A percentile compares a stretch with the other conserved stretches of the same genome.
These are phyloP conservation scores for Globisporangium nunn DNA, from an alignment of 352 stramenopile genomes.

Conservation along the genomic window DNA sequence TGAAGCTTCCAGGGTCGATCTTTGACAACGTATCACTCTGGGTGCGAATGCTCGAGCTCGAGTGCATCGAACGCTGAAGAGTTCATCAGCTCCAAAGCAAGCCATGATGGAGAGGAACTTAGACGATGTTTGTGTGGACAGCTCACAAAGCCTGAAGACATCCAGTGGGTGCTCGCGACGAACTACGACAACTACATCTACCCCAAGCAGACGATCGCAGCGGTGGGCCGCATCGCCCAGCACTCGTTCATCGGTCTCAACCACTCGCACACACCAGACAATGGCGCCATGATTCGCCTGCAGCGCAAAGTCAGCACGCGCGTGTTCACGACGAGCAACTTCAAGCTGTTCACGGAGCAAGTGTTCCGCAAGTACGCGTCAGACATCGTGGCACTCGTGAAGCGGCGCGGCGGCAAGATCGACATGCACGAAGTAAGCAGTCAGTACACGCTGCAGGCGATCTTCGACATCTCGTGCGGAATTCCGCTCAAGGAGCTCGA, in stretches of 20 bases:
- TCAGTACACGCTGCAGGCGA: not conserved
- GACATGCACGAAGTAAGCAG: not conserved
- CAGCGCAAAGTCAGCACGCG: conserved; percentile 80
- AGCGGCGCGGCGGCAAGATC: not conserved
- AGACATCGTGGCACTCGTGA: conserved; percentile 13
- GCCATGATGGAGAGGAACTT: too few relatives aligned
- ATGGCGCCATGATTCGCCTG: conserved; percentile 6
- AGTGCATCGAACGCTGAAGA: too few relatives aligned
- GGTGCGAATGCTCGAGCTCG: not conserved
- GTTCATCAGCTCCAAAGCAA: too few relatives aligned
- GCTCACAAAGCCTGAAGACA: not conserved
- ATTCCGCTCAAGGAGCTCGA: not conserved
- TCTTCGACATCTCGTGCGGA: not conserved
- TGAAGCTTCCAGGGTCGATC: not conserved
- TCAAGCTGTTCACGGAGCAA: conserved; percentile 36
- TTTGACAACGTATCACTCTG: not conserved
- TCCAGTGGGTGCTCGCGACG: not conserved
- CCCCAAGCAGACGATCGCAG: not conserved
- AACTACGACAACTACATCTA: not conserved
- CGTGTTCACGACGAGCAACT: conserved; percentile 72
- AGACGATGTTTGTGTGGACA: not conserved
- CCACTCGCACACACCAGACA: not conserved
- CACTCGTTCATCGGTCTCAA: not conserved
- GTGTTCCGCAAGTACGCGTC: conserved; percentile 35
- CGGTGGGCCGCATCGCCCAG: not conserved